These are phyloP conservation scores for Coemansia sp. DNA, from an alignment of 192 early-diverging fungal species.

Conservation along the genomic window DNA sequence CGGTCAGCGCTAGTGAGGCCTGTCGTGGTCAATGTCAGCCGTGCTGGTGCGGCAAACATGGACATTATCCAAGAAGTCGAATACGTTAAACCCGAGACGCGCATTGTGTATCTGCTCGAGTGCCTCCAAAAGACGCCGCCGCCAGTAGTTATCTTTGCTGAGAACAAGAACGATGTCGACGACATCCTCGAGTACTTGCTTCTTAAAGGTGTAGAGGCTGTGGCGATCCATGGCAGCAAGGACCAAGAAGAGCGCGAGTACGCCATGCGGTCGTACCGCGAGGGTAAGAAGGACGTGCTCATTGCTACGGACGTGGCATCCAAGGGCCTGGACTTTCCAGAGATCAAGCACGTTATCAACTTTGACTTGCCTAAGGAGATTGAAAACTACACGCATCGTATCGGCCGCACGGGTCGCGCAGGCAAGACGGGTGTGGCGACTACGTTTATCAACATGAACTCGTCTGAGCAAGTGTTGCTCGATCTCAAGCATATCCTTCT, in stretches of 20 bases:
- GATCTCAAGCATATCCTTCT: slow-evolving; percentile 91
- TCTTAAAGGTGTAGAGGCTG: slow-evolving; percentile 91
- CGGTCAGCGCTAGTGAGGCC: slow-evolving; percentile 84
- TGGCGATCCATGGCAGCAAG: slow-evolving; percentile 95
- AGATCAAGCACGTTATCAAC: slow-evolving; percentile 98
- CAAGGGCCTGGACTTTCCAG: slow-evolving; percentile 94
- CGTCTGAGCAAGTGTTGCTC: slow-evolving; percentile 89
- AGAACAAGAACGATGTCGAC: slow-evolving; percentile 99
- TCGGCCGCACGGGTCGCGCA: slow-evolving; percentile 95
- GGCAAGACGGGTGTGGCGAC: slow-evolving; percentile 97
- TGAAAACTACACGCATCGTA: slow-evolving; percentile 97
- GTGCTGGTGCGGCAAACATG: slow-evolving; percentile 93
- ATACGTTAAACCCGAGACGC: slow-evolving; percentile 94
- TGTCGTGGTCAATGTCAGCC: slow-evolving; percentile 94
- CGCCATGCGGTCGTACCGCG: slow-evolving; percentile 89
- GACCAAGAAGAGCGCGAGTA: slow-evolving; percentile 97
- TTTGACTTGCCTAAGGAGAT: slow-evolving; percentile 99
- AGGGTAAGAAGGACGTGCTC: slow-evolving; percentile 90
- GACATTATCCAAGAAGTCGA: slow-evolving; percentile 98
- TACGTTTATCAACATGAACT: slow-evolving; percentile 93
- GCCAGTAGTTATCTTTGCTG: slow-evolving; percentile 94
- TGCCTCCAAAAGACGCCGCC: slow-evolving; percentile 97
- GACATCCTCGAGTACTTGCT: slow-evolving; percentile 97
- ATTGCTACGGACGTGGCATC: slow-evolving; percentile 96
- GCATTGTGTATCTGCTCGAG: slow-evolving; percentile 92